Evolutionary conservation across 2,329 filamentous ascomycete species (phyloP), one percentile per base, ranked within the genome.

Genomic region (Monosporascus sp.): DNA sequence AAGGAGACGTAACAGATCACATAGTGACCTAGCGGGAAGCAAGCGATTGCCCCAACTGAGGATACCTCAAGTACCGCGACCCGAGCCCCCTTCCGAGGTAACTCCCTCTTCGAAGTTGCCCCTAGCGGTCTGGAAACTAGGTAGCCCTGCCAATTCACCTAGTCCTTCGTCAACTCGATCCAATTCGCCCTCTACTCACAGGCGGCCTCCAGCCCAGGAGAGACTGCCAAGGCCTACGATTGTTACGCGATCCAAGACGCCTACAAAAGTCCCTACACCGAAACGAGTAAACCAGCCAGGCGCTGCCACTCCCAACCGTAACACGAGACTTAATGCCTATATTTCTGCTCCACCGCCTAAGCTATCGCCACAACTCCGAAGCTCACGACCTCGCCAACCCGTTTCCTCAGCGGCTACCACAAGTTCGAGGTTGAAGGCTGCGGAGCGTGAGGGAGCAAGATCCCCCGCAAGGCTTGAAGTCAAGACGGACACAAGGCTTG

Each of bases 311-410:
- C 68, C 77, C 26, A 79, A 75, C 56, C 81, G 77, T 62, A 84
- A 78, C 61, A 72, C 77, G 45, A 79, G 82, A 49, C 77, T 94
- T 14, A 85, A 87, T 61, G 88, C 89, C 40, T 89, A 88, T 67
- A 88, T 94, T 59, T 81, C 87, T 53, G 76, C 82, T 37, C 83
- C 88, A 44, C 77, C 79, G 19, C 82, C 88, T 0, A 90, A 89
- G 65, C 79, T 86, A 37, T 95, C 91, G 1, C 90, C 91, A 3
- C 84, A 87, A 9, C 74, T 96, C 48, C 83, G 91, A 65, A 94
- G 89, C 65, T 94, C 90, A 43, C 80, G 89, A 43, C 89, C 89
- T n/a, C 80, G 90, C 50, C 86, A 90, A 64, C 86, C 88, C 8
- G 85, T 95, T 22, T 90, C 89, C 9, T 77, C 83, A 52, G 87